Evolutionary conservation across 495 filamentous ascomycete species (phyloP).

Genomic region (Hypoxylon cercidicola): DNA sequence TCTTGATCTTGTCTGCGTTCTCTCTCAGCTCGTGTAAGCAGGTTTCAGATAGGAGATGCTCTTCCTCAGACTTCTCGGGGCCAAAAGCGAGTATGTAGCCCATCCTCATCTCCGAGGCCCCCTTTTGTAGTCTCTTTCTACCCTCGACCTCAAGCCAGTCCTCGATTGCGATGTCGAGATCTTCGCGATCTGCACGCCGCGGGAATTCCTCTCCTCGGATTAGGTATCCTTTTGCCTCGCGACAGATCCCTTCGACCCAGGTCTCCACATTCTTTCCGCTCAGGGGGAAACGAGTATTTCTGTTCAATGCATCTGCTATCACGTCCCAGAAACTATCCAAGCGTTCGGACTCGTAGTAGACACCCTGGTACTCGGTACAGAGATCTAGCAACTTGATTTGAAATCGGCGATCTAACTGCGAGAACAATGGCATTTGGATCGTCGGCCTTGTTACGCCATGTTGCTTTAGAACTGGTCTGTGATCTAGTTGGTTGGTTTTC

Average conservation of each 20-base stretch:
- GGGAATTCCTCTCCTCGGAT: background rate
- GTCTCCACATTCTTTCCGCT: background rate
- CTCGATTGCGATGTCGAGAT: conserved; percentile 5
- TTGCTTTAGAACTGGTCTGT: background rate
- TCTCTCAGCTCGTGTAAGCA: conserved; percentile 1
- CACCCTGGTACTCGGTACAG: background rate
- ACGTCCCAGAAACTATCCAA: background rate
- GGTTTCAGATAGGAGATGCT: background rate
- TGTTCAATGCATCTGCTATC: background rate
- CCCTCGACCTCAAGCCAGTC: conserved; percentile 7
- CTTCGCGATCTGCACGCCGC: background rate
- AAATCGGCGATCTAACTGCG: background rate
- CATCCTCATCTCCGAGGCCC: conserved; percentile 1
- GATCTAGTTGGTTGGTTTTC: background rate
- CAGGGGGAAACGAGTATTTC: background rate
- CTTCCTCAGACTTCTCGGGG: background rate
- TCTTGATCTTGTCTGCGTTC: background rate
- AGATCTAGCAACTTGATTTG: conserved; percentile 7
- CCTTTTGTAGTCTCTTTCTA: conserved; percentile 4
- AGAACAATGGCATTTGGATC: background rate
- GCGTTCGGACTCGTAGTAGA: background rate
- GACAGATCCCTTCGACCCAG: conserved; percentile 1
- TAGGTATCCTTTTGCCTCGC: background rate
- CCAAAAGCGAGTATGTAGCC: conserved; percentile 3
- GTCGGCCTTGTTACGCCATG: background rate